Evolutionary conservation across 306 rosid species (phyloP).

Genomic region (Sechiopsis laciniata): DNA sequence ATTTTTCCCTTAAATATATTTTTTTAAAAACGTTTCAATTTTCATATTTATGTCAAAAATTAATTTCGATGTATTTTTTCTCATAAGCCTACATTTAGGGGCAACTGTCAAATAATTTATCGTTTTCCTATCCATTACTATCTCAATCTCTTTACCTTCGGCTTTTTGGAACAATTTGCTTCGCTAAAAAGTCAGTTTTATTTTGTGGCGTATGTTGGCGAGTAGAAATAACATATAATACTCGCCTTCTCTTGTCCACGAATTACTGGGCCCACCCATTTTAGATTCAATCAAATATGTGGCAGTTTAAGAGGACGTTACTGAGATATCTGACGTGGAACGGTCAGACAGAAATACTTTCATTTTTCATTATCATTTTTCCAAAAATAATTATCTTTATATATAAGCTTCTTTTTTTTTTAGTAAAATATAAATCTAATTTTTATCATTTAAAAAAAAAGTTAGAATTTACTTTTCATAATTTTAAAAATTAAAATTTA

Average conservation of each 20-base stretch:
- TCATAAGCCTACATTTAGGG: no score
- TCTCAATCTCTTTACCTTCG: background rate
- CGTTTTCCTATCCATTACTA: background rate
- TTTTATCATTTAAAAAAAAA: no score
- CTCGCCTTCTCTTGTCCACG: slow-evolving; percentile 16
- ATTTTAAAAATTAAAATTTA: no score
- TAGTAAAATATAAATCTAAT: no score
- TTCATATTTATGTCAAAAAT: no score
- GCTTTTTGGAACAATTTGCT: slow-evolving; percentile 16
- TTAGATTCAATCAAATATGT: slow-evolving; percentile 13
- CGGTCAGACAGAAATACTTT: background rate
- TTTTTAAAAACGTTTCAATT: no score
- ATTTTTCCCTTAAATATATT: no score
- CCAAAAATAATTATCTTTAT: no score
- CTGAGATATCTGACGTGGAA: background rate
- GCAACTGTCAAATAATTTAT: no score
- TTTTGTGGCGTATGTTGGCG: slow-evolving; percentile 12
- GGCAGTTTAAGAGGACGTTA: background rate
- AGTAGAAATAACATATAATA: background rate
- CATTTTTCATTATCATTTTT: background rate
- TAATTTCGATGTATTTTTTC: no score
- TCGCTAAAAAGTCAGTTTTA: background rate
- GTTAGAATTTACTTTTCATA: no score
- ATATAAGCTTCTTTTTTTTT: no score
- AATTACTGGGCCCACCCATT: background rate